Evolutionary conservation across 2,329 filamentous ascomycete genomes (phyloP).

Genomic region (Aureobasidium lini): DNA sequence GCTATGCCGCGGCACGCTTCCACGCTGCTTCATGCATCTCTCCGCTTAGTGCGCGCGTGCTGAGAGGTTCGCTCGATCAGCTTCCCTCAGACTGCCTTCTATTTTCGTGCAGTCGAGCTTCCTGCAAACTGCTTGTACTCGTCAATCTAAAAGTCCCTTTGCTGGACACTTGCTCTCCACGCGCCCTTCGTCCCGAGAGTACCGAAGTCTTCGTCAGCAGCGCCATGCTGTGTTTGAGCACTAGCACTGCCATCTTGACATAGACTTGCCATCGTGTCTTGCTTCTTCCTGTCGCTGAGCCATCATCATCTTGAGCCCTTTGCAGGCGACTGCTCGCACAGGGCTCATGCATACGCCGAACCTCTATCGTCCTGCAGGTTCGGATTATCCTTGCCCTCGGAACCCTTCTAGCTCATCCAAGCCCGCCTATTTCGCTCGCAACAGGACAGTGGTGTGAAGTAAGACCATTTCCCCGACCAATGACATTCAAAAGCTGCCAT

Average conservation of each 20-base stretch:
- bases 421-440: not conserved
- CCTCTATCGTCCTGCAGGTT: not conserved
- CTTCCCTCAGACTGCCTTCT: not conserved
- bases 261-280: not conserved
- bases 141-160: not conserved
- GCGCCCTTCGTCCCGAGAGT: not conserved
- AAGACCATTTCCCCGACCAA: conserved; percentile 9
- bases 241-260: not conserved
- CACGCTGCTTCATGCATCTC: not conserved
- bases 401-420: not conserved
- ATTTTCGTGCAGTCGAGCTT: conserved; percentile 1
- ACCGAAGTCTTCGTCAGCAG: not conserved
- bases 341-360: conserved; percentile 3
- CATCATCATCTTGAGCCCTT: not conserved
- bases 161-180: not conserved
- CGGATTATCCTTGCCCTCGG: not conserved
- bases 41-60: not conserved
- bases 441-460: conserved; percentile 9
- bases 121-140: not conserved
- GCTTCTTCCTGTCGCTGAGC: not conserved
- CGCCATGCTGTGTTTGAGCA: not conserved
- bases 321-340: not conserved
- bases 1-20: conserved; percentile 7
- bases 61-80: not conserved
- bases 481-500: not conserved